A percentile compares a stretch with the other conserved stretches of the same genome.
Conservation (phyloP, 169 alveolate genomes). For the Eimeria maxima region DNA sequence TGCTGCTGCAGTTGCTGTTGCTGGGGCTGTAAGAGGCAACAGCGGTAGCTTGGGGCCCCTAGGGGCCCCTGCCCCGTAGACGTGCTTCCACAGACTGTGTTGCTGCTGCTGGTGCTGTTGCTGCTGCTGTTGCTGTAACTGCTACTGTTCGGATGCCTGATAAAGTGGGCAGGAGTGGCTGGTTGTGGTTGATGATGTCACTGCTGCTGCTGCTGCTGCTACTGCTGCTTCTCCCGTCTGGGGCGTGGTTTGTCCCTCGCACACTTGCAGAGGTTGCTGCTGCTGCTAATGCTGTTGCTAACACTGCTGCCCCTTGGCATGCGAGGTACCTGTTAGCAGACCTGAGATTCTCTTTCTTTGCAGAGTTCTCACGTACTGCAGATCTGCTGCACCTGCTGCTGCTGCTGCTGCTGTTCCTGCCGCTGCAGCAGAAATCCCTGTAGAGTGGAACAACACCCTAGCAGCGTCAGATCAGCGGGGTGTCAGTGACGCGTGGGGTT, state of each 20-base stretch:
- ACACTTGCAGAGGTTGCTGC: background rate
- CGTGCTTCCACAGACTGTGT: background rate
- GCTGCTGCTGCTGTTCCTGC: slow-evolving; percentile 11
- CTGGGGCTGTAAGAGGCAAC: background rate
- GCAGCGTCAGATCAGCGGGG: background rate
- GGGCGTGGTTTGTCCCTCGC: background rate
- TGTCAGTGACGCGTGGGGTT: slow-evolving; percentile 60
- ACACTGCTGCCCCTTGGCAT: background rate
- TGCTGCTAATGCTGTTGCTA: background rate
- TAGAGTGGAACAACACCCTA: background rate
- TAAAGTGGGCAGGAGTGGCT: background rate
- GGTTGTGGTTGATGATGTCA: background rate
- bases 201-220: slow-evolving; percentile 15
- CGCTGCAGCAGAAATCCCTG: slow-evolving; percentile 45
- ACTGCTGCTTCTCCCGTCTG: background rate
- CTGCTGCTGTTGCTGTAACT: slow-evolving; percentile 17
- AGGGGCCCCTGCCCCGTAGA: slow-evolving; percentile 43
- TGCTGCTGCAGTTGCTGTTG: background rate
- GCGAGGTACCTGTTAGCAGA: background rate
- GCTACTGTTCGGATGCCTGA: background rate
- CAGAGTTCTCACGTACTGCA: background rate
- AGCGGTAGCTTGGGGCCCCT: background rate
- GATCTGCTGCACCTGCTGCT: slow-evolving; percentile 34
- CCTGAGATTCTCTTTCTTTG: background rate
- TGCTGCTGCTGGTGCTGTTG: slow-evolving; percentile 15